Base-by-base conservation (phyloP, 2,329 filamentous ascomycete species). In the Whalleya microplaca region DNA sequence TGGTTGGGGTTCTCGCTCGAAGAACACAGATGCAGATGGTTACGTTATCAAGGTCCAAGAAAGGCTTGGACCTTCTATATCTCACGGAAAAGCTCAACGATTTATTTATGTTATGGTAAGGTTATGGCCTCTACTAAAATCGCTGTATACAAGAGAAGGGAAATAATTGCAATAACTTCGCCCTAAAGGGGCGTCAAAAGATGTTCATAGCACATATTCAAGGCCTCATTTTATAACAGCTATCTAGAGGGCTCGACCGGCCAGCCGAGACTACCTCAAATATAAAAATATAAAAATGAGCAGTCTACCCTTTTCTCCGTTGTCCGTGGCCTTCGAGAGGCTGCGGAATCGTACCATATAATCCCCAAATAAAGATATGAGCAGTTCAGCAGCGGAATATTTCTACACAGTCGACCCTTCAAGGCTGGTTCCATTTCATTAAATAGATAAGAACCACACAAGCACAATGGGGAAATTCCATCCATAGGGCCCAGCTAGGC, bases 321-420 rank as follows among this genome's bases (percentile, higher is more conserved):
- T 27, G 32, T 37, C 32, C 14, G 10, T 37, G 32, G 10, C 32
- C 14, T 14, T 7, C 14, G 5, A 12, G 14, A 37, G 8, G 32
- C 14, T 5, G 14, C 14, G 14, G 14, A 12, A 37, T 44, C 50
- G 41, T 40, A 48, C 45, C 9, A 37, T 45, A 51, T 46, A 27
- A 20, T 27, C 23, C 32, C 16, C 48, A 21, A 41, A 21, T 49
- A 18, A 47, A 53, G 48, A 55, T 55, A 48, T 53, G 45, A 53
- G 50, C 41, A 45, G 51, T 51, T 52, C 49, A 58, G 50, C 32
- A 60, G 27, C 6, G 14, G 19, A 7, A 7, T 45, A 23, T 18
- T n/a, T 10, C 27, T 21, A 16, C 37, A 51, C 40, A 56, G 60
- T 47, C 56, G 52, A 53, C 56, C 58, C 62, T 64, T 56, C 61